phyloP scores from a whole-genome alignment of 768 basidiomycete species.

The Boletus rubescentipes region DNA sequence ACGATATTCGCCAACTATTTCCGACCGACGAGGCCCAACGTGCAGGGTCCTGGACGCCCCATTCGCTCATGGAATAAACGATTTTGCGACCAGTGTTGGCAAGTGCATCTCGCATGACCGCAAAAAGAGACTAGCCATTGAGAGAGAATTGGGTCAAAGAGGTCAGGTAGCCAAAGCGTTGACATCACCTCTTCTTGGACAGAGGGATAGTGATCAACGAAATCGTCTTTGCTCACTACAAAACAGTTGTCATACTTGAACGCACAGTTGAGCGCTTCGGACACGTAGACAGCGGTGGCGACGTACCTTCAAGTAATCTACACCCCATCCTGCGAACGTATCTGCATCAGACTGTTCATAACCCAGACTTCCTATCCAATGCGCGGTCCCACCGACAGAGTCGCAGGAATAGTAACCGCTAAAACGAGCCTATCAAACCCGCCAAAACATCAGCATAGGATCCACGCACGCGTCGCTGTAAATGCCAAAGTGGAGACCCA shows the following conservation, averaged over 20 bases:
- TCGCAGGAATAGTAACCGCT: slow-evolving; percentile 16
- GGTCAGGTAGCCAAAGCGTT: not conserved
- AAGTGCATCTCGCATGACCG: slow-evolving; percentile 12
- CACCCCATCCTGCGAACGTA: slow-evolving; percentile 6
- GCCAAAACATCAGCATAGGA: not conserved
- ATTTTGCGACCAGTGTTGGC: slow-evolving; percentile 20
- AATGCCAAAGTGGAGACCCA: slow-evolving; percentile 10
- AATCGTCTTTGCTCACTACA: slow-evolving; percentile 3
- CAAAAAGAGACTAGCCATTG: slow-evolving; percentile 1
- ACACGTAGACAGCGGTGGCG: too few species aligned
- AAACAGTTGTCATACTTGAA: slow-evolving; percentile 19
- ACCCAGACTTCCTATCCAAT: slow-evolving; percentile 10
- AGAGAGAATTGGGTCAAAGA: not conserved
- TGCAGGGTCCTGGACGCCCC: slow-evolving; percentile 54
- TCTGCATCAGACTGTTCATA: slow-evolving; percentile 8
- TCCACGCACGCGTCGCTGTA: slow-evolving; percentile 14
- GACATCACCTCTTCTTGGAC: slow-evolving; percentile 3
- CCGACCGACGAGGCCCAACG: slow-evolving; percentile 45
- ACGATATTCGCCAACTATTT: slow-evolving; percentile 54
- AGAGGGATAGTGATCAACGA: not conserved
- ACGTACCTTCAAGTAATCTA: slow-evolving; percentile 14
- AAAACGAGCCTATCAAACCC: not conserved
- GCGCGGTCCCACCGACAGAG: not conserved
- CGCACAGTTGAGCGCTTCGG: not conserved
- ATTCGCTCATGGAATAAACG: slow-evolving; percentile 52